Evolutionary conservation across 2,329 filamentous ascomycete genomes (phyloP).

Genomic region (Fusarium sp.): DNA sequence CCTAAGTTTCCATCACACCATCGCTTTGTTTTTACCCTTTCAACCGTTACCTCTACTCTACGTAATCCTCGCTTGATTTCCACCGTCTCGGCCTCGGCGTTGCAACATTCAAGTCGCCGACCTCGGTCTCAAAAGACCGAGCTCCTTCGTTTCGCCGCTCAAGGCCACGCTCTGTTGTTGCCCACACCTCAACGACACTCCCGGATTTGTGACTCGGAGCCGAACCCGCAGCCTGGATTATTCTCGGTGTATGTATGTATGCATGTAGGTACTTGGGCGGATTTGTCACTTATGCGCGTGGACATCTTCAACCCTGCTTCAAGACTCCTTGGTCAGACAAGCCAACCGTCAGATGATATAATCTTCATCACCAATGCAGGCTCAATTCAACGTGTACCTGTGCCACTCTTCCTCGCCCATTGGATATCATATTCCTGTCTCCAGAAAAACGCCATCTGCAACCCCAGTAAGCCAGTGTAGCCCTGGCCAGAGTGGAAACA

Average conservation of each 20-base stretch:
- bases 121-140: background rate
- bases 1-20: constrained; percentile 6
- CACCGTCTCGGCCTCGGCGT: background rate
- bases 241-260: background rate
- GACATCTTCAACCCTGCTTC: constrained; percentile 3
- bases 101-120: background rate
- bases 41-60: background rate
- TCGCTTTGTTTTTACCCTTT: background rate
- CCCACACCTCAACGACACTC: background rate
- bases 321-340: background rate
- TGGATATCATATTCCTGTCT: constrained; percentile 6
- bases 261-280: background rate
- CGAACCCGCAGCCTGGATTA: background rate
- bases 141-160: background rate
- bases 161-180: background rate
- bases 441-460: background rate
- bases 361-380: background rate
- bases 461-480: background rate
- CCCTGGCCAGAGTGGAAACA: background rate
- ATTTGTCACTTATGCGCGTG: background rate
- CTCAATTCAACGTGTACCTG: background rate
- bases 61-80: background rate
- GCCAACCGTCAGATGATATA: background rate
- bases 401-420: background rate
- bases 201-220: constrained; percentile 19